Evolutionary conservation across 371 early-diverging fungal species (phyloP).

Genomic region (Circinella umbellata): DNA sequence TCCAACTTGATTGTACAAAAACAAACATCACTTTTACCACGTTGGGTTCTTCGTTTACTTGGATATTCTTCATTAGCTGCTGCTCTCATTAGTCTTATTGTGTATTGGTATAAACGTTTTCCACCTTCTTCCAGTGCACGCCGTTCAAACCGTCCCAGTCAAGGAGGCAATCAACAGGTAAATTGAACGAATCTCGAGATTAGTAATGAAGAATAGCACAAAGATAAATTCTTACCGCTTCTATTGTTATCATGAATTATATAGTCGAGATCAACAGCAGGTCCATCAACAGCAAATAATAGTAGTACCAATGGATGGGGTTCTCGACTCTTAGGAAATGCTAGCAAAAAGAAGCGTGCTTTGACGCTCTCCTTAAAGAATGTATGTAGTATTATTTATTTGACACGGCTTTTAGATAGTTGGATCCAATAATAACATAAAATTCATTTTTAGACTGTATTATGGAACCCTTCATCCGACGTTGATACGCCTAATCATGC

Average conservation of each 20-base stretch:
- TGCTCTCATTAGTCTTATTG: constrained; percentile 19
- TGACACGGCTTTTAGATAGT: background rate
- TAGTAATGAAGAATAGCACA: constrained; percentile 10
- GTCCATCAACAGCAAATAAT: constrained; percentile 8
- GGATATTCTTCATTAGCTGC: constrained; percentile 30
- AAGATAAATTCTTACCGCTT: constrained; percentile 7
- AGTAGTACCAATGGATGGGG: constrained; percentile 26
- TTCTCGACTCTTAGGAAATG: constrained; percentile 35
- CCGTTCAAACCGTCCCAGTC: background rate
- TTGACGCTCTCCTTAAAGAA: constrained; percentile 56
- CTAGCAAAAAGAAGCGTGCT: constrained; percentile 16
- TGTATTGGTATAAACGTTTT: constrained; percentile 23
- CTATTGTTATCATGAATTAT: background rate
- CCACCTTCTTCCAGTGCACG: constrained; percentile 11
- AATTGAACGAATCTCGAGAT: background rate
- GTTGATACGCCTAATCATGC: constrained; percentile 49
- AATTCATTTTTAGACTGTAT: constrained; percentile 34
- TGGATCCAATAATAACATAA: no score
- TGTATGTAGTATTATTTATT: constrained; percentile 23
- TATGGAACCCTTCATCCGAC: constrained; percentile 62
- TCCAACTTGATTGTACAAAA: constrained; percentile 13
- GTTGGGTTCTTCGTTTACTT: constrained; percentile 27
- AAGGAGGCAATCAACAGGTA: constrained; percentile 11
- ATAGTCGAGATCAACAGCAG: constrained; percentile 9
- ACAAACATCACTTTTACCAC: constrained; percentile 18